Percentiles rank a stretch among this genome's conserved stretches.
Conservation (phyloP, 2,329 filamentous ascomycete genomes). For the Trichoderma cornu-damae region DNA sequence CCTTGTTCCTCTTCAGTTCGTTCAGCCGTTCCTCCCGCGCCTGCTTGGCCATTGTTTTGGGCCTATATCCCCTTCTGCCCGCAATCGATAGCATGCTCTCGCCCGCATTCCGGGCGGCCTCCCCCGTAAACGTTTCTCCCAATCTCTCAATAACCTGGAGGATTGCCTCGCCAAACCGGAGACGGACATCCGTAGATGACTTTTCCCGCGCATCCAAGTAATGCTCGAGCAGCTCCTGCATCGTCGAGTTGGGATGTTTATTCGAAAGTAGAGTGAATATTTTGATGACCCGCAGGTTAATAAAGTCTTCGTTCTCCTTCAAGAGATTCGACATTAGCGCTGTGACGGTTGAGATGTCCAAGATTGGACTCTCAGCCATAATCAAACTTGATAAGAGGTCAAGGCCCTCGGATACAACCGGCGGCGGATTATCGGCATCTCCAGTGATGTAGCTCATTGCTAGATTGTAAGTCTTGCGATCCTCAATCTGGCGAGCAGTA, state of each 20-base stretch:
- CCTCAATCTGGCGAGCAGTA: conserved; percentile 49
- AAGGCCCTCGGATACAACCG: conserved; percentile 61
- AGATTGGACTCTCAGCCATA: conserved; percentile 46
- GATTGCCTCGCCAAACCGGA: conserved; percentile 65
- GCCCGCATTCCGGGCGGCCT: conserved; percentile 46
- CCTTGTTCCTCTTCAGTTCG: conserved; percentile 45
- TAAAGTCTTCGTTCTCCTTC: conserved; percentile 63
- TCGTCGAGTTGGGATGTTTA: conserved; percentile 57
- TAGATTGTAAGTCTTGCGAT: conserved; percentile 56
- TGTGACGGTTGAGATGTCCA: conserved; percentile 62
- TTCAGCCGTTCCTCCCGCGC: conserved; percentile 45
- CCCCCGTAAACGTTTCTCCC: conserved; percentile 51
- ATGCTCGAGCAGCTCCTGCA: conserved; percentile 58
- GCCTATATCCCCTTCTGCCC: conserved; percentile 56
- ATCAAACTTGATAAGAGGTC: conserved; percentile 57
- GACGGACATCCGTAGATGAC: conserved; percentile 55
- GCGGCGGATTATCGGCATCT: conserved; percentile 56
- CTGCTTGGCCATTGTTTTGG: conserved; percentile 55
- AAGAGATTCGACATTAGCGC: conserved; percentile 61
- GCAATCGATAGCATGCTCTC: conserved; percentile 60
- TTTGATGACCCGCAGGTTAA: conserved; percentile 63
- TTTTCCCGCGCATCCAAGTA: conserved; percentile 61
- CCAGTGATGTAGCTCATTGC: conserved; percentile 59
- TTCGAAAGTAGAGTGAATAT: conserved; percentile 58
- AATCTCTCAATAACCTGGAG: conserved; percentile 59